Evolutionary conservation across 495 filamentous ascomycete species (phyloP), one percentile per base, ranked within the genome.

Genomic region (Echria macrotheca): DNA sequence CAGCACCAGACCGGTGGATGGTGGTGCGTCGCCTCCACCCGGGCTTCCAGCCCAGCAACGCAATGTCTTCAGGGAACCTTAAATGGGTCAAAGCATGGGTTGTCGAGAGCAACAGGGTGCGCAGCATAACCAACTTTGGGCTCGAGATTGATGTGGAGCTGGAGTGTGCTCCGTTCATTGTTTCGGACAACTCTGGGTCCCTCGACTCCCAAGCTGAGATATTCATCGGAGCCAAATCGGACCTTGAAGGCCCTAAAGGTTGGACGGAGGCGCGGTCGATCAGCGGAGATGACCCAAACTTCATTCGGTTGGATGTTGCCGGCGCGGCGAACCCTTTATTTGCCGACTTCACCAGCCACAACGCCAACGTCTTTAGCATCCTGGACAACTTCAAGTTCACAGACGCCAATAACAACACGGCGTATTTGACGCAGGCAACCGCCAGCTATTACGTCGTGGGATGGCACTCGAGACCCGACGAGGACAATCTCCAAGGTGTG

Each of bases 391-490:
- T 80, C 17, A 36, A 41, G 6, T 78, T 73, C 39, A 21, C n/a
- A 7, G 49, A 52, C 11, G 31, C 43, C 14, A 35, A 47, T 1
- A 38, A 21, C 0, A 23, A 33, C 10, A 29, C n/a, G 8, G 47
- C 59, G 37, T 52, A 67, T 28, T 50, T 72, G 3, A 14, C 32
- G 3, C 15, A 18, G 0, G 78, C 70, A 2, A 58, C 44, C 0
- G 69, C 68, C 0, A 61, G 56, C 41, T 81, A 82, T 58, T 74
- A 67, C 46, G 65, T 82, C 0, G 9, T 80, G 1, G 76, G 78
- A 3, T 81, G 74, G 74, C 72, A 80, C 48, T 58, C 60, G 1
- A 47, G 67, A 4, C 17, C 14, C 9, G 32, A 48, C 3, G 45
- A 59, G 3, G 63, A 69, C 45, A 60, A 56, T 24, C 22, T 51